Evolutionary conservation across 73 alveolate genomes (phyloP).

Genomic region (Paraurostyla sp.): DNA sequence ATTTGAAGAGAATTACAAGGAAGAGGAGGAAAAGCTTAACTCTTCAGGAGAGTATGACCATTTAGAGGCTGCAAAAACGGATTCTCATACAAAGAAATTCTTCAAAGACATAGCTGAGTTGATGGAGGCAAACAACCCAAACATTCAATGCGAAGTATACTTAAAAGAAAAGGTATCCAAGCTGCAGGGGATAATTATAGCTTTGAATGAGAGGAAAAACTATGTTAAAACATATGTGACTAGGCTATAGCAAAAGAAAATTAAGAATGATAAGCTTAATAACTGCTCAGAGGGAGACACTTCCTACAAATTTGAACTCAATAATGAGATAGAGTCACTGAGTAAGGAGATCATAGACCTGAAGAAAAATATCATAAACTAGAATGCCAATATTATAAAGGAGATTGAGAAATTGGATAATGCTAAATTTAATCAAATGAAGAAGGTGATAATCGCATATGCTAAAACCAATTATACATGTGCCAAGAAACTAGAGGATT

Average conservation of each 20-base stretch:
- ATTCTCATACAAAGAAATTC: background rate
- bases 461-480: background rate
- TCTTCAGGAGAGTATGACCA: background rate
- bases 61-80: background rate
- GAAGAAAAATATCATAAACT: background rate
- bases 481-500: background rate
- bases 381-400: background rate
- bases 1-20: background rate
- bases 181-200: slow-evolving; percentile 3
- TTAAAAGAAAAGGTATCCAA: slow-evolving; percentile 6
- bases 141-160: background rate
- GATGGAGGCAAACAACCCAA: slow-evolving; percentile 7
- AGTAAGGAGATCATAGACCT: slow-evolving; percentile 4
- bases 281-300: background rate
- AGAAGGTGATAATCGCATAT: background rate
- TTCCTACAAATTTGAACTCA: background rate
- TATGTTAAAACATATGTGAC: slow-evolving; percentile 11
- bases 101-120: background rate
- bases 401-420: slow-evolving; percentile 22
- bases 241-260: background rate
- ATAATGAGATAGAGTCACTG: slow-evolving; percentile 18
- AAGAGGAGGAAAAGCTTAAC: background rate
- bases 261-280: background rate
- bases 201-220: background rate
- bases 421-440: background rate